A percentile compares a stretch with the other conserved stretches of the same genome.
Evolutionary conservation across 345 rosid genomes (phyloP).

Genomic region (Citrus glauca): DNA sequence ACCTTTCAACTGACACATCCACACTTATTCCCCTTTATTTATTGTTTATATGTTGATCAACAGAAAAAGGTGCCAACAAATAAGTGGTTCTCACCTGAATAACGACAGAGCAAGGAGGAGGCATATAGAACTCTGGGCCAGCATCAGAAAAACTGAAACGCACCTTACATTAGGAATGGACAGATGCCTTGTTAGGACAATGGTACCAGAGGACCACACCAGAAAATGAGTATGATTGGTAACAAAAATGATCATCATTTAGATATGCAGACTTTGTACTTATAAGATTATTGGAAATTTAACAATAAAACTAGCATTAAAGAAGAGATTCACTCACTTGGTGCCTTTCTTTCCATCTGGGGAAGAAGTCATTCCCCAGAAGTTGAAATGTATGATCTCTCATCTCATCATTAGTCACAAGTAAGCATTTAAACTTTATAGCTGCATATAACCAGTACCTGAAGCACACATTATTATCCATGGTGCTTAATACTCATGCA

Average conservation of each 20-base stretch:
- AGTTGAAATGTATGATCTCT: slow-evolving; percentile 78
- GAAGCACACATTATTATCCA: slow-evolving; percentile 35
- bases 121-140: slow-evolving; percentile 58
- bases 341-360: slow-evolving; percentile 79
- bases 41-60: not conserved
- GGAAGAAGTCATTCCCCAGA: slow-evolving; percentile 68
- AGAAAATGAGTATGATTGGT: not conserved
- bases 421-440: slow-evolving; percentile 56
- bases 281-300: not conserved
- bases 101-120: slow-evolving; percentile 55
- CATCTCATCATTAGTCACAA: slow-evolving; percentile 81
- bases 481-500: slow-evolving; percentile 10
- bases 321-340: slow-evolving; percentile 43
- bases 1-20: not conserved
- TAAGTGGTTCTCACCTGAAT: slow-evolving; percentile 45
- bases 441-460: slow-evolving; percentile 89
- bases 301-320: not conserved
- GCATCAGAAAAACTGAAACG: slow-evolving; percentile 47
- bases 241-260: not conserved
- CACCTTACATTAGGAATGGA: slow-evolving; percentile 35
- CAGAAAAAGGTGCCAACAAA: not conserved
- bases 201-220: not conserved
- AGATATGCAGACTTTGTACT: not conserved
- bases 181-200: slow-evolving; percentile 3
- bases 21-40: not conserved